Evolutionary conservation across 208 protist genomes (phyloP).

Genomic region (Wallacemonas rigidus): DNA sequence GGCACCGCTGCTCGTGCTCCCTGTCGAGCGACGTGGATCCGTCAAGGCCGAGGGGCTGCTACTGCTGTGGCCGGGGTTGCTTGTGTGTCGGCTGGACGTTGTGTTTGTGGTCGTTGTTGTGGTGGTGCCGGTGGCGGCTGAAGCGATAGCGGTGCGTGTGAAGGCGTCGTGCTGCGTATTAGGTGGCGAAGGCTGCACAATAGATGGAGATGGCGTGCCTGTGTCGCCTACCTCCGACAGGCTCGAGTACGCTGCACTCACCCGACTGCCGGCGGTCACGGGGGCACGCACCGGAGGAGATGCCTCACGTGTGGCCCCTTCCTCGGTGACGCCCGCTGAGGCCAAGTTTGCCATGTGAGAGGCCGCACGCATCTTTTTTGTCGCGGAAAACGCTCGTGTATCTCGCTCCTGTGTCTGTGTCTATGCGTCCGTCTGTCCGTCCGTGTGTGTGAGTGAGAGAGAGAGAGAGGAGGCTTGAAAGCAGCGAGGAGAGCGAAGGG

Average conservation of each 20-base stretch:
- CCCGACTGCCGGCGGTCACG: neutral
- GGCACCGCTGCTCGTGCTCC: constrained; percentile 21
- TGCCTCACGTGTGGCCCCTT: neutral
- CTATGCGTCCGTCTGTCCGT: too few species aligned
- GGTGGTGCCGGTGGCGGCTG: constrained; percentile 3
- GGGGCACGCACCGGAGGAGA: constrained; percentile 1
- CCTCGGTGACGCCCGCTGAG: neutral
- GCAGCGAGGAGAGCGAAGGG: too few species aligned
- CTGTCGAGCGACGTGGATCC: constrained; percentile 14
- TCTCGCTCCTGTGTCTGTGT: too few species aligned
- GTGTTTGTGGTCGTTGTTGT: constrained; percentile 6
- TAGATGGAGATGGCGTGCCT: constrained; percentile 8
- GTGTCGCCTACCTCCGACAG: neutral
- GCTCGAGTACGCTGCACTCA: neutral
- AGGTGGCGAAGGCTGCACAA: constrained; percentile 5
- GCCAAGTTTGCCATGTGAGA: too few species aligned
- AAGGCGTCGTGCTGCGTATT: constrained; percentile 1
- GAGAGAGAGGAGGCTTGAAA: too few species aligned
- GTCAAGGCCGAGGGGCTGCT: neutral
- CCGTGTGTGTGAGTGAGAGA: too few species aligned
- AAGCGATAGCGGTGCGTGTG: constrained; percentile 1
- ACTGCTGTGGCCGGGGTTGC: constrained; percentile 16
- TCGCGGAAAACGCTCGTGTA: too few species aligned
- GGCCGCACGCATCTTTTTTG: too few species aligned
- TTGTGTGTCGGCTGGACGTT: neutral